A percentile compares a stretch with the other conserved stretches of the same genome.
These are phyloP conservation scores for Spinellus fusiger DNA, from an alignment of 192 early-diverging fungal species.

Conservation along the genomic window DNA sequence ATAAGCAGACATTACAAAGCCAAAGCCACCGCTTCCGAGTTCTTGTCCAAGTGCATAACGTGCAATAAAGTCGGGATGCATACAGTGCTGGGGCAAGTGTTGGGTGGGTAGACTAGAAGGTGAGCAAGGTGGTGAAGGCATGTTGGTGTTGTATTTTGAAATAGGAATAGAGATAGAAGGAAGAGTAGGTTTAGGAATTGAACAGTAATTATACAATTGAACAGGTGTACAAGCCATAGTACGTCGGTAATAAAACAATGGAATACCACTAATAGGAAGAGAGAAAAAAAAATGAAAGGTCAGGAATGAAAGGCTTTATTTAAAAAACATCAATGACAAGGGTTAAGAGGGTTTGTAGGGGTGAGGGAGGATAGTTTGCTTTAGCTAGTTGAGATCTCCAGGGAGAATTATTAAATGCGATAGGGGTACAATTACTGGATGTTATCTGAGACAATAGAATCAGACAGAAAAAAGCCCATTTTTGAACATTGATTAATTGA, in stretches of 20 bases:
- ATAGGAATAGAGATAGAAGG: conserved; percentile 1
- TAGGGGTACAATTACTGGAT: too few species aligned
- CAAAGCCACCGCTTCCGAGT: conserved; percentile 66
- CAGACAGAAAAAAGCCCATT: too few species aligned
- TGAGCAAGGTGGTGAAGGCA: neutral
- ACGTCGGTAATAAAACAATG: too few species aligned
- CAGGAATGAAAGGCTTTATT: neutral
- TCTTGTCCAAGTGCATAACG: conserved; percentile 45
- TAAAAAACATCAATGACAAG: neutral
- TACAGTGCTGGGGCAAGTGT: neutral
- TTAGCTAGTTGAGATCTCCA: too few species aligned
- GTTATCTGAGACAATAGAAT: too few species aligned
- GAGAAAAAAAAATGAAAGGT: neutral
- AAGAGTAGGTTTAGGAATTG: neutral
- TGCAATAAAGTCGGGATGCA: neutral
- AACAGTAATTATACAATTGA: conserved; percentile 6
- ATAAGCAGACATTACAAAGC: conserved; percentile 56
- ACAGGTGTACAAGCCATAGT: conserved; percentile 6
- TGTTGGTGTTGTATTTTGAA: neutral
- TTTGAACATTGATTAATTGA: too few species aligned
- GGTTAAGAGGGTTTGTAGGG: neutral
- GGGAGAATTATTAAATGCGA: too few species aligned
- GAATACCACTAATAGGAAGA: too few species aligned
- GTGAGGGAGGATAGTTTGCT: too few species aligned
- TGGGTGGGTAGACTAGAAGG: neutral